Percentiles rank a stretch among this genome's conserved stretches.
Conservation (phyloP, 106 monocot species). For the Cymbidium sinense region DNA sequence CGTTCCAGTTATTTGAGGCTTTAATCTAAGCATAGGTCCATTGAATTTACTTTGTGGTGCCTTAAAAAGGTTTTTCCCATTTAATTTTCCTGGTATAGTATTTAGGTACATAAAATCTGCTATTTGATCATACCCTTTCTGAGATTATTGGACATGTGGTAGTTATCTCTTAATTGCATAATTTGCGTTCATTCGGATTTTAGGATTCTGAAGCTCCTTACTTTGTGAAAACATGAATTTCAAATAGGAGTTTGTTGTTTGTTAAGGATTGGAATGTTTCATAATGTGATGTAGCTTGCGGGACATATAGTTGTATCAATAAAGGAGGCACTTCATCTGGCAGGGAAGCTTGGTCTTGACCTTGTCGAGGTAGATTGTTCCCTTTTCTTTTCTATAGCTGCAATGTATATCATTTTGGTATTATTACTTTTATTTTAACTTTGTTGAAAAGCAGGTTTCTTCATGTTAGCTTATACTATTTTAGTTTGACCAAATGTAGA, state of each 20-base stretch:
- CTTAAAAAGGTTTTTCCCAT: neutral
- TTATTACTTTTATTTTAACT: neutral
- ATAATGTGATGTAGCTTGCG: constrained; percentile 17
- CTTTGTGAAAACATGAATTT: neutral
- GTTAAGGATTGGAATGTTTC: neutral
- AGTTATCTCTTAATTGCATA: neutral
- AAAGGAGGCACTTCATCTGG: constrained; percentile 64
- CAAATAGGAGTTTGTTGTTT: neutral
- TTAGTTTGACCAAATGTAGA: too few relatives aligned
- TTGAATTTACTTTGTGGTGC: too few relatives aligned
- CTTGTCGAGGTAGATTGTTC: constrained; percentile 66
- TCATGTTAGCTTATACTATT: too few relatives aligned
- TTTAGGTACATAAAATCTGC: neutral
- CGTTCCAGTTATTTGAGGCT: neutral
- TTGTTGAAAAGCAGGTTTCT: too few relatives aligned
- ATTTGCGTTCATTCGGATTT: neutral
- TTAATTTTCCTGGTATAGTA: neutral
- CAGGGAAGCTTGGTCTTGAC: constrained; percentile 51
- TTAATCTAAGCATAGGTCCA: neutral
- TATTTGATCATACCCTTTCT: neutral
- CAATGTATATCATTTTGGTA: neutral
- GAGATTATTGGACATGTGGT: neutral
- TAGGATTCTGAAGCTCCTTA: neutral
- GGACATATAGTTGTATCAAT: constrained; percentile 63
- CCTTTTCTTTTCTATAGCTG: constrained; percentile 5